These are phyloP conservation scores for Antitrichia curtipendula DNA, from an alignment of 225 moss, liverwort and hornwort genomes.

Conservation along the genomic window DNA sequence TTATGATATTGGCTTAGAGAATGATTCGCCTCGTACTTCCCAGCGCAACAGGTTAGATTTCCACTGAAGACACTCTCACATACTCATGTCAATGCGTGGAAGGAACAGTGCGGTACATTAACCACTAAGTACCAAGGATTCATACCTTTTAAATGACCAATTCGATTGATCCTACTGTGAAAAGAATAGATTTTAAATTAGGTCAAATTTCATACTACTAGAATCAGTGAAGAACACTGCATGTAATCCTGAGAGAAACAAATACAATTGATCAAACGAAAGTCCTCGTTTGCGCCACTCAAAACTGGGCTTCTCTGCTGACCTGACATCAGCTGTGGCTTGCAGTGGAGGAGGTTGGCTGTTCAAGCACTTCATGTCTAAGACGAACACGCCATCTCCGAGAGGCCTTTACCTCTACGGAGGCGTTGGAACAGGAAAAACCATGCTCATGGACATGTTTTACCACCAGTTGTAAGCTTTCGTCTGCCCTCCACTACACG, in stretches of 20 bases:
- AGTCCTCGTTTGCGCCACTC: not conserved
- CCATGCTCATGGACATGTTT: slow-evolving; percentile 96
- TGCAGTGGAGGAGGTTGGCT: slow-evolving; percentile 68
- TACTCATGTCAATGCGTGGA: not conserved
- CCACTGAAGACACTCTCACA: not conserved
- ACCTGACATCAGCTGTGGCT: not conserved
- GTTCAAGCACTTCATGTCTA: slow-evolving; percentile 57
- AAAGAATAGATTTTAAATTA: not conserved
- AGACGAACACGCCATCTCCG: slow-evolving; percentile 17
- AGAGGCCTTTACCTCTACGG: slow-evolving; percentile 75
- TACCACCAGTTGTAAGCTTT: slow-evolving; percentile 57
- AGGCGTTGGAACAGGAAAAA: slow-evolving; percentile 90
- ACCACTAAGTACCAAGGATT: not conserved
- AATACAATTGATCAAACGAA: not conserved
- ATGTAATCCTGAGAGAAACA: not conserved
- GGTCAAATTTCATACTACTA: not conserved
- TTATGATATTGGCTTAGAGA: slow-evolving; percentile 34
- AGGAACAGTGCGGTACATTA: not conserved
- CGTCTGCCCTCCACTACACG: not conserved
- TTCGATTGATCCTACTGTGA: not conserved
- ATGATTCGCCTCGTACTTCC: slow-evolving; percentile 17
- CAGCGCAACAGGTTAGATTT: slow-evolving; percentile 23
- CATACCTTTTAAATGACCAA: no score
- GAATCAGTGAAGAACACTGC: not conserved
- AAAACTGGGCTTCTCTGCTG: not conserved